Evolutionary conservation across 176 grass and related monocot species (phyloP).

Genomic region (Phoenix dactylifera): DNA sequence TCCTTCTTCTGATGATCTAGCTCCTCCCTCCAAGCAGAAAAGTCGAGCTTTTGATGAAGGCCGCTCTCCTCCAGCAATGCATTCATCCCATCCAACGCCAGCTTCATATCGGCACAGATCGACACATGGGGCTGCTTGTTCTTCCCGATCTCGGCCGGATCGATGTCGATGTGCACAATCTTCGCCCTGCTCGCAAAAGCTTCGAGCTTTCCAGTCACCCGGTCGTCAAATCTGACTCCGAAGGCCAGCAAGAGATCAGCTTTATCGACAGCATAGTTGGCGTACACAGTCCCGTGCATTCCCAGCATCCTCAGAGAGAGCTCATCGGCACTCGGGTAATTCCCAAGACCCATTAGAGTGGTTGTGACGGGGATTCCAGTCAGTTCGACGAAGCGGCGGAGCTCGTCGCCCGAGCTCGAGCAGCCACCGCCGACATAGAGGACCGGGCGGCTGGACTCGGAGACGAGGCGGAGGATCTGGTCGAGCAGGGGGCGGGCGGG

Average conservation of each 20-base stretch:
- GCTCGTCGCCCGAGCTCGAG: slow-evolving; percentile 55
- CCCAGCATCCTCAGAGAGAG: slow-evolving; percentile 84
- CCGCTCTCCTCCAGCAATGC: slow-evolving; percentile 34
- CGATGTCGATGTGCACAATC: slow-evolving; percentile 98
- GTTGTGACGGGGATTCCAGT: slow-evolving; percentile 80
- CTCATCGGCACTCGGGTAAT: slow-evolving; percentile 57
- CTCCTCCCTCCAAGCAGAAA: slow-evolving; percentile 49
- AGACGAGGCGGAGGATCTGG: slow-evolving; percentile 75
- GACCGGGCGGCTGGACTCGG: slow-evolving; percentile 52
- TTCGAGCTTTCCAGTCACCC: slow-evolving; percentile 92
- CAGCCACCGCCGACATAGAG: slow-evolving; percentile 95
- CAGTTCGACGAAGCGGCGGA: slow-evolving; percentile 60
- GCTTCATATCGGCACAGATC: slow-evolving; percentile 80
- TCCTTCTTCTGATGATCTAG: slow-evolving; percentile 70
- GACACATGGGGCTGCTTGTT: slow-evolving; percentile 95
- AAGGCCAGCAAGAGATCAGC: slow-evolving; percentile 88
- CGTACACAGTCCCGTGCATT: slow-evolving; percentile 93
- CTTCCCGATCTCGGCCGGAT: slow-evolving; percentile 97
- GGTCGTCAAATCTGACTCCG: slow-evolving; percentile 91
- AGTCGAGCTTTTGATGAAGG: slow-evolving; percentile 28
- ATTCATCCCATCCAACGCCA: slow-evolving; percentile 64
- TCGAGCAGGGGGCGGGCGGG: slow-evolving; percentile 48
- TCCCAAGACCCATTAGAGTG: slow-evolving; percentile 93
- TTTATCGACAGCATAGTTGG: slow-evolving; percentile 90
- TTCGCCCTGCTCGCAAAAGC: slow-evolving; percentile 92